Conservation (phyloP, 768 basidiomycete genomes). For the Boletus reticuloceps region DNA sequence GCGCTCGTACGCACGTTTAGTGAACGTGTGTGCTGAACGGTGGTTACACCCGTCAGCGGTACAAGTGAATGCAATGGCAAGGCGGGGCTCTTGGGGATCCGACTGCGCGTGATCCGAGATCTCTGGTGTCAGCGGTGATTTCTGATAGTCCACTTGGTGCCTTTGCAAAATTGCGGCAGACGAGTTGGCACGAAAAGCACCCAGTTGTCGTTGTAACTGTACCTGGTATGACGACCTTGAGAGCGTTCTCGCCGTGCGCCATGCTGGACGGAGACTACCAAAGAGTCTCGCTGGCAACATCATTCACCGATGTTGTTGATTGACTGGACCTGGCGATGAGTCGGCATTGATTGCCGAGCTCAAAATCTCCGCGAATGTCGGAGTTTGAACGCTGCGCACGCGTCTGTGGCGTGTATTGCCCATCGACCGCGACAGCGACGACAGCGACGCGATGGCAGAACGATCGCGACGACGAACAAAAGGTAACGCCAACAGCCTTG, state of each 20-base stretch:
- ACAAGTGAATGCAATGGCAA: conserved; percentile 85
- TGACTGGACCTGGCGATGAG: neutral
- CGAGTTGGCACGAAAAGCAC: conserved; percentile 21
- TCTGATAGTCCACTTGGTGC: neutral
- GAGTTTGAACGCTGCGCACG: conserved; percentile 21
- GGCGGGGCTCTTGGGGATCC: conserved; percentile 52
- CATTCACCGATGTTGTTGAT: neutral
- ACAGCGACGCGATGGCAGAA: conserved; percentile 22
- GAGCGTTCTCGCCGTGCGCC: conserved; percentile 39
- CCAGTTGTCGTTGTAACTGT: conserved; percentile 38
- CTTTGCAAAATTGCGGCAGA: conserved; percentile 7
- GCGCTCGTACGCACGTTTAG: conserved; percentile 77
- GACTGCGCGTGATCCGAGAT: conserved; percentile 23
- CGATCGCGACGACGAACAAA: conserved; percentile 29
- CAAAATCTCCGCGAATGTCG: conserved; percentile 18
- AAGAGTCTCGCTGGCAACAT: conserved; percentile 49
- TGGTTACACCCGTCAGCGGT: conserved; percentile 69
- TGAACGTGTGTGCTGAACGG: conserved; percentile 87
- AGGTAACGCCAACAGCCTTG: conserved; percentile 42
- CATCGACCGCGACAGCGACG: conserved; percentile 3
- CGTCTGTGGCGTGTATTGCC: conserved; percentile 26
- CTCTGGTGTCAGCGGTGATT: neutral
- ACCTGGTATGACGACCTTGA: conserved; percentile 34
- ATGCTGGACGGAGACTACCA: conserved; percentile 41
- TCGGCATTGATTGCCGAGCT: conserved; percentile 14